Percentiles rank a stretch among this genome's conserved stretches.
Conservation (phyloP, 192 early-diverging fungal species). For the Podila verticillata region DNA sequence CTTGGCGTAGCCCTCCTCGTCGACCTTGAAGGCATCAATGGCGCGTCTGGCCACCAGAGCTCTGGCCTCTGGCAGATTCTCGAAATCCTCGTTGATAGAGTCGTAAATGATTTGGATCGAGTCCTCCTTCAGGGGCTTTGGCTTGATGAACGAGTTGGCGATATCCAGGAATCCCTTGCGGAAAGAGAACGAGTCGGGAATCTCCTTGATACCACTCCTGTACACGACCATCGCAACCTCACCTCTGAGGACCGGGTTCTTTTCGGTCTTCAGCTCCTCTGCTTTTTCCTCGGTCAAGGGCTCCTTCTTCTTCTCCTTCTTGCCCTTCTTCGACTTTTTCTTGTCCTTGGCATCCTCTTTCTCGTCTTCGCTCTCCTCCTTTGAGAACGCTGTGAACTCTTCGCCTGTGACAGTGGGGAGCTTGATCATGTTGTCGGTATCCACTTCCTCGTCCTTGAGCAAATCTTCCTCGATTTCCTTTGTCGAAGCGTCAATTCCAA, state of each 20-base stretch:
- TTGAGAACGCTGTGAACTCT: conserved; percentile 42
- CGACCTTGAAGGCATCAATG: conserved; percentile 58
- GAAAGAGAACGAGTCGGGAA: conserved; percentile 79
- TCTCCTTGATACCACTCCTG: conserved; percentile 79
- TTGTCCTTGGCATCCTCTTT: conserved; percentile 53
- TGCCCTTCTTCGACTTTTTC: conserved; percentile 30
- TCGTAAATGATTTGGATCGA: conserved; percentile 53
- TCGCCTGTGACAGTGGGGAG: conserved; percentile 66
- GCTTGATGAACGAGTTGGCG: conserved; percentile 63
- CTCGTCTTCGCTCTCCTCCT: conserved; percentile 49
- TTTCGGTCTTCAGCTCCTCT: conserved; percentile 62
- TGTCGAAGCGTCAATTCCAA: conserved; percentile 66
- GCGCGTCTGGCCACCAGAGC: conserved; percentile 65
- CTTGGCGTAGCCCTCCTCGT: conserved; percentile 56
- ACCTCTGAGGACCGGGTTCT: conserved; percentile 76
- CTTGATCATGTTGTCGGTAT: conserved; percentile 62
- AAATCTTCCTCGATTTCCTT: conserved; percentile 47
- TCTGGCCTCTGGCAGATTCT: conserved; percentile 60
- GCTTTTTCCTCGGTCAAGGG: conserved; percentile 55
- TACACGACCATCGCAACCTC: conserved; percentile 81
- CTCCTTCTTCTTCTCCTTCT: conserved; percentile 19
- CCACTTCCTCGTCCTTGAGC: conserved; percentile 53
- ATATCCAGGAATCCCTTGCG: conserved; percentile 77
- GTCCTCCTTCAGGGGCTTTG: conserved; percentile 39
- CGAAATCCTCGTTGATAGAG: conserved; percentile 68